Base-by-base conservation (phyloP, 768 basidiomycete species). In the Trametes meyenii region DNA sequence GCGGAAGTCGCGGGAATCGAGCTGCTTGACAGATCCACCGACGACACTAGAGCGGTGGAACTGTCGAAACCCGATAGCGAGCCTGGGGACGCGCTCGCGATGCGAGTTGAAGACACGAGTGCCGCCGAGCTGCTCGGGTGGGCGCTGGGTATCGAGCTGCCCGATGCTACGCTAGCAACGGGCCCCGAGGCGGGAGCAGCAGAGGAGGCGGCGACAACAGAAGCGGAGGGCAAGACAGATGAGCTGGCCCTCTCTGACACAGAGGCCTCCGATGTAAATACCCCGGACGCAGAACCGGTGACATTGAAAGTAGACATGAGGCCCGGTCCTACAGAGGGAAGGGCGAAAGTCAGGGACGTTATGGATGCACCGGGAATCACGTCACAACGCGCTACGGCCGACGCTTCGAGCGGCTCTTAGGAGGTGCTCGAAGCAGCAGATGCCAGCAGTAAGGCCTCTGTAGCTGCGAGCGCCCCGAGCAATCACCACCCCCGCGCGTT, bases 381-480 rank as follows among this genome's bases (percentile, higher is more conserved):
- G 19, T 56, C 42, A 49, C 49, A 62, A 49, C 55, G 57, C 49
- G 55, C 49, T 56, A 57, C 21, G 36, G 21, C 61, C 60, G 54
- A 44, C 55, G 44, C 29, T 56, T 62, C 50, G 54, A 21, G 38
- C 40, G 60, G 60, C n/a, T 26, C 21, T 60, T 53, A 44, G 48
- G 40, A 53, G 55, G 51, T 17, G 39, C 55, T 58, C 55, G 61
- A 62, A 62, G 61, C 56, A 16, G 48, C 55, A 62, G 56, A 52
- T 62, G 35, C 49, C 61, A 48, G 40, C 44, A 43, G 48, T 58
- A 62, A 29, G 35, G 39, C 61, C 61, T 57, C 61, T 57, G 56
- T 62, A 58, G 61, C 61, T 62, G 56, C 61, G 61, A 58, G 61
- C 61, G 51, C 45, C 50, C 49, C 61, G 56, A 53, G 17, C 52